Evolutionary conservation across 495 filamentous ascomycete genomes (phyloP).

Genomic region (Aspergillus incahuasiensis): DNA sequence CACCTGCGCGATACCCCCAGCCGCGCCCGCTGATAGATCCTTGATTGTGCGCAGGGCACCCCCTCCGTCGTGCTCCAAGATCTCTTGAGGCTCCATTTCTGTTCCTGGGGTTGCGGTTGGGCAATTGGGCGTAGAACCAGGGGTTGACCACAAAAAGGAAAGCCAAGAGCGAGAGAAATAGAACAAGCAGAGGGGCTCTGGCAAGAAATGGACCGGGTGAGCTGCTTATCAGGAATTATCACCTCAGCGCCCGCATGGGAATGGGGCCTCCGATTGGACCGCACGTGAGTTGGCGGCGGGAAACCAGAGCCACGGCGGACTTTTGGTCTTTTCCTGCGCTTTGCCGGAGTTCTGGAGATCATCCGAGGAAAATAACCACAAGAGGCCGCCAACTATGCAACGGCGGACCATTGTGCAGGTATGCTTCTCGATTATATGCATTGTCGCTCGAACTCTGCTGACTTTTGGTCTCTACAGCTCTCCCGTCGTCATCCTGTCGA

Average conservation of each 20-base stretch:
- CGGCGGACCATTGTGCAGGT: constrained; percentile 36
- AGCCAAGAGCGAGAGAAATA: neutral
- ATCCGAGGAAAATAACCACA: constrained; percentile 14
- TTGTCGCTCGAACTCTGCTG: neutral
- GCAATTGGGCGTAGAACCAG: neutral
- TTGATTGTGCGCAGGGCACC: constrained; percentile 64
- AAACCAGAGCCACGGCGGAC: constrained; percentile 17
- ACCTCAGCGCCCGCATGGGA: constrained; percentile 7
- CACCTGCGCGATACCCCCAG: constrained; percentile 90
- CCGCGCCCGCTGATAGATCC: constrained; percentile 87
- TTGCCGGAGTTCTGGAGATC: constrained; percentile 19
- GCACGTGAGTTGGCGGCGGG: constrained; percentile 32
- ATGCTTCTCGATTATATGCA: neutral
- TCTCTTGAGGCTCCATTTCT: constrained; percentile 33
- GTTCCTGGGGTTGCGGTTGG: neutral
- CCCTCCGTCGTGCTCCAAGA: constrained; percentile 34
- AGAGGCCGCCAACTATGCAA: constrained; percentile 22
- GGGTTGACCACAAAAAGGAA: neutral
- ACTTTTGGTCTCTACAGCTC: constrained; percentile 15
- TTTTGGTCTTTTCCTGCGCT: constrained; percentile 2
- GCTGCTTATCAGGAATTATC: constrained; percentile 28
- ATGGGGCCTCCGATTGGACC: constrained; percentile 32
- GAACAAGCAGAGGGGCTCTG: constrained; percentile 8
- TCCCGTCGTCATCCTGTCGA: constrained; percentile 30
- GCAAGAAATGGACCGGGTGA: constrained; percentile 6